Conservation (phyloP, 1,284 basidiomycete species). For the Pholiota adiposa region DNA sequence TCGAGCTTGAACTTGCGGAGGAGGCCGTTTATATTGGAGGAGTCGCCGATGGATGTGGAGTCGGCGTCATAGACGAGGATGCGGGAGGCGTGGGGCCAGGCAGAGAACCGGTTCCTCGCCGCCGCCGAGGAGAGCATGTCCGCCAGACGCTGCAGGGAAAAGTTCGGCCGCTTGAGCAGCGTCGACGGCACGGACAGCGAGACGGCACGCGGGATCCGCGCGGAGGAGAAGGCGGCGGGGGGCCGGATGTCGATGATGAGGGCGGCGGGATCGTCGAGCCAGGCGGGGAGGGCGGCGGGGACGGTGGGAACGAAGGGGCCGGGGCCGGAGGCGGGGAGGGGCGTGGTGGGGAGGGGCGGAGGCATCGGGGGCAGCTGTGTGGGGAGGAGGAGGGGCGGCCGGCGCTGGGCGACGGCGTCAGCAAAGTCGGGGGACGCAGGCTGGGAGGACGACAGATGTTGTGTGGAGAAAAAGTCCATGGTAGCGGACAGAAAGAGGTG, state of each 20-base stretch:
- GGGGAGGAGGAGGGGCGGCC: conserved; percentile 24
- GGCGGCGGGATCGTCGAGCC: conserved; percentile 36
- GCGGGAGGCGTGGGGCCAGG: conserved; percentile 56
- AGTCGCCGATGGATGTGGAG: conserved; percentile 58
- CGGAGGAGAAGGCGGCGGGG: conserved; percentile 70
- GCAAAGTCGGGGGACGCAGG: conserved; percentile 25
- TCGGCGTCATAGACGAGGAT: conserved; percentile 89
- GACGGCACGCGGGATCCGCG: conserved; percentile 75
- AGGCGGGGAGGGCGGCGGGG: conserved; percentile 29
- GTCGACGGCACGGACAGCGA: conserved; percentile 94
- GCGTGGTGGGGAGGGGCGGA: background rate
- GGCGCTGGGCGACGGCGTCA: conserved; percentile 23
- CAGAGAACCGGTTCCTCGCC: conserved; percentile 62
- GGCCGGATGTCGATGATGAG: conserved; percentile 88
- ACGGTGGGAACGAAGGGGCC: conserved; percentile 29
- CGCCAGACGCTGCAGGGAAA: conserved; percentile 74
- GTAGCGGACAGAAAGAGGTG: background rate
- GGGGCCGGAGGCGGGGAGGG: background rate
- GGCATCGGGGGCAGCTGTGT: conserved; percentile 26
- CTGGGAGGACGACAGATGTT: conserved; percentile 14
- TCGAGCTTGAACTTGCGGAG: conserved; percentile 83
- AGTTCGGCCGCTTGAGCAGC: conserved; percentile 86
- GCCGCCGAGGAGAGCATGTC: conserved; percentile 72
- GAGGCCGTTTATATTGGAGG: conserved; percentile 78
- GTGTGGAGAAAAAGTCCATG: conserved; percentile 18